Evolutionary conservation across 306 rosid species (phyloP), one percentile per base, ranked within the genome.

Genomic region (Nissolia schottii): DNA sequence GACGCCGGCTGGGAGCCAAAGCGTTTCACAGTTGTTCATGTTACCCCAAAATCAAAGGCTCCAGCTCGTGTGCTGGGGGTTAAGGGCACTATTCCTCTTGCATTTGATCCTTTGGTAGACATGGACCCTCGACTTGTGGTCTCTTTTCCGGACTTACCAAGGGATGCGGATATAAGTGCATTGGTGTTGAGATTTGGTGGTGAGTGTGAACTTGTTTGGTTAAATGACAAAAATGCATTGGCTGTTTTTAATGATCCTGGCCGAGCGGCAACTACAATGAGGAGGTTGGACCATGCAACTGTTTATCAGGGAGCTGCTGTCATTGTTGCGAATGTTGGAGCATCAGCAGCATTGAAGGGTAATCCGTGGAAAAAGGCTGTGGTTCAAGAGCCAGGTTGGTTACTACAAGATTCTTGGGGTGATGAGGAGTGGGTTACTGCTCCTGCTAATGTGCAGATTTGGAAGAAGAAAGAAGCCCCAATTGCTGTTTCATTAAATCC

Each of bases 111-210:
- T 53, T 79, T 82, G 60, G 95, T 93, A 15, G 98, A 93, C 70
- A 93, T 87, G 96, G 96, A 93, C 64, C 96, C 98, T 19, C 81
- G 91, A 67, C 89, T 90, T 20, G 96, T 93, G 25, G 98, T 93
- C 78, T 93, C 98, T 12, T 92, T 93, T 59, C 84, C 81, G n/a
- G 96, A 93, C 75, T 81, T 93, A 46, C 98, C 98, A 58, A 87
- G 96, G 57, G 91, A 85, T 66, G 85, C 95, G 6, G 93, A 93
- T 81, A 88, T 93, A 24, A 93, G 90, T 82, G 93, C 96, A 13
- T 62, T 93, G 82, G 98, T 93, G 22, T 64, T 93, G 87, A 88
- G 98, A 78, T 90, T 93, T 74, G 98, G 98, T 1, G 98, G 98
- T 38, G 96, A 93, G 65, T 93, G 98, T 27, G 98, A 93, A 82